phyloP scores from a whole-genome alignment of 2,329 filamentous ascomycete genomes.

The Daldinia eschscholtzii region DNA sequence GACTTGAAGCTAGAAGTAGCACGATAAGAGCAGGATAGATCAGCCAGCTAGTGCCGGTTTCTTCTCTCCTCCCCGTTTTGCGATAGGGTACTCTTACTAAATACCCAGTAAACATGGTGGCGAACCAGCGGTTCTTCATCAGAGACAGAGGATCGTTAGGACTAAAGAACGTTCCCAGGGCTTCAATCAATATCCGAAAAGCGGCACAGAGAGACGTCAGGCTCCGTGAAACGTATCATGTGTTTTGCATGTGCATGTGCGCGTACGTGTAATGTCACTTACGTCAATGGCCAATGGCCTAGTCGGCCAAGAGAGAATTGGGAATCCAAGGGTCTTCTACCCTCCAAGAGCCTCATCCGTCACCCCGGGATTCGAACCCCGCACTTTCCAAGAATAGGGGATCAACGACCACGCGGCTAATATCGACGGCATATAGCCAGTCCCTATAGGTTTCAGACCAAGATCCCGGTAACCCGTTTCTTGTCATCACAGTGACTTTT shows the following conservation, averaged over 20 bases:
- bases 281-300: constrained; percentile 22
- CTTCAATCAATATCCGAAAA: constrained; percentile 30
- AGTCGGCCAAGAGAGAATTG: constrained; percentile 17
- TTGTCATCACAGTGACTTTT: constrained; percentile 63
- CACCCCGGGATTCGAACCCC: constrained; percentile 46
- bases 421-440: constrained; percentile 45
- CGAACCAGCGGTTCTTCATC: constrained; percentile 14
- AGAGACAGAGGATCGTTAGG: constrained; percentile 18
- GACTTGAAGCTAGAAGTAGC: constrained; percentile 13
- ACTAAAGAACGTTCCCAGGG: constrained; percentile 34
- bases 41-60: neutral
- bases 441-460: constrained; percentile 32
- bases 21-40: constrained; percentile 17
- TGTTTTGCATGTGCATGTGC: constrained; percentile 7
- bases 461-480: constrained; percentile 45
- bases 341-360: constrained; percentile 47
- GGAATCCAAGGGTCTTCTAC: constrained; percentile 15
- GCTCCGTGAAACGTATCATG: constrained; percentile 34
- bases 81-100: constrained; percentile 18
- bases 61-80: constrained; percentile 6
- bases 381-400: constrained; percentile 43
- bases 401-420: constrained; percentile 46
- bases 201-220: constrained; percentile 27
- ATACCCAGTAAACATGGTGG: constrained; percentile 19
- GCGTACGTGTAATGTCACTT: constrained; percentile 15